Evolutionary conservation across 208 protist species (phyloP).

Genomic region (Phytomonas sp.): DNA sequence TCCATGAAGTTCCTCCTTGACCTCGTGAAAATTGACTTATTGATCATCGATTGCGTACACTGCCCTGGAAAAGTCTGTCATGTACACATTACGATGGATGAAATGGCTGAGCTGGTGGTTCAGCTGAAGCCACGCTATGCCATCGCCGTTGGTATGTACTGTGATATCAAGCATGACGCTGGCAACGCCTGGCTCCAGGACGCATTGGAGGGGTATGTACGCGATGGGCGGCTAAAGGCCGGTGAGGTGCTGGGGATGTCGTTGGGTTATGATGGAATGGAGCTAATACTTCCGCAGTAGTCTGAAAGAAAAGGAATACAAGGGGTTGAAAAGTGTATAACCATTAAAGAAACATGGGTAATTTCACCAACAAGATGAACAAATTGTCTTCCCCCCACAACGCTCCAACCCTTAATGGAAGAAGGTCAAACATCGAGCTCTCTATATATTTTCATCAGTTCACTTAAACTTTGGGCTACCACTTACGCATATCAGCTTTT

Average conservation of each 20-base stretch:
- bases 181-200: slow-evolving; percentile 24
- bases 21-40: slow-evolving; percentile 72
- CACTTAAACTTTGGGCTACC: neutral
- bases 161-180: slow-evolving; percentile 42
- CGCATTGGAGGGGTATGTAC: slow-evolving; percentile 20
- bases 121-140: slow-evolving; percentile 36
- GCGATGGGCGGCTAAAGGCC: slow-evolving; percentile 15
- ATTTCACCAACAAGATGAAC: neutral
- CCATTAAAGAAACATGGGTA: neutral
- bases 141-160: slow-evolving; percentile 75
- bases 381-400: neutral
- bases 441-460: neutral
- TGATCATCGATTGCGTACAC: slow-evolving; percentile 65
- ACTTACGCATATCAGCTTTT: neutral
- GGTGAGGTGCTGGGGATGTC: slow-evolving; percentile 40
- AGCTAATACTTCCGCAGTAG: slow-evolving; percentile 37
- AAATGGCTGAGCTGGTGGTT: slow-evolving; percentile 37
- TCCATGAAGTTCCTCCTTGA: slow-evolving; percentile 64
- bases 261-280: slow-evolving; percentile 66
- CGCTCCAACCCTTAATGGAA: neutral
- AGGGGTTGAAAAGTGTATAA: neutral
- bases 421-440: neutral
- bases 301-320: slow-evolving; percentile 2
- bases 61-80: slow-evolving; percentile 22
- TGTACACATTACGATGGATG: slow-evolving; percentile 67